Evolutionary conservation across 1,284 basidiomycete species (phyloP).

Genomic region (Rhodotorula sp.): DNA sequence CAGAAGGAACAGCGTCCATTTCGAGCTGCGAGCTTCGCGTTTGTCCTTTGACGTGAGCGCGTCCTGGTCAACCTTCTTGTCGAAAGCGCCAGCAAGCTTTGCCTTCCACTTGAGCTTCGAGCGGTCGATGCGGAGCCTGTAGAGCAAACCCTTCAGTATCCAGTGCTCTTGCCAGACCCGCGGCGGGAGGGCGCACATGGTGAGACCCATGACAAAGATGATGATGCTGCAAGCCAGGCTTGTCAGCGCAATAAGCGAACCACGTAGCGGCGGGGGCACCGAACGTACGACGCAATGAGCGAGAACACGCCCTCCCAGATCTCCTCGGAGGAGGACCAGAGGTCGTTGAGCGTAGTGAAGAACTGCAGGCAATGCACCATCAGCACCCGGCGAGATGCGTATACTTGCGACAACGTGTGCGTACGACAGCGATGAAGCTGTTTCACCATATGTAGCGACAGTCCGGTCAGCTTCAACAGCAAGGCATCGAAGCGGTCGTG

Average conservation of each 20-base stretch:
- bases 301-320: slow-evolving; percentile 66
- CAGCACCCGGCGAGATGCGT: too few relatives aligned
- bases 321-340: slow-evolving; percentile 62
- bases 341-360: slow-evolving; percentile 58
- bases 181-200: slow-evolving; percentile 56
- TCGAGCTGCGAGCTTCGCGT: slow-evolving; percentile 48
- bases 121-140: slow-evolving; percentile 56
- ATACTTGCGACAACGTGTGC: slow-evolving; percentile 28
- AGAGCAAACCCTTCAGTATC: not conserved
- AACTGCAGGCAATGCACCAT: slow-evolving; percentile 46
- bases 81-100: slow-evolving; percentile 79
- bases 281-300: slow-evolving; percentile 62
- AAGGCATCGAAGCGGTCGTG: too few relatives aligned
- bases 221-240: slow-evolving; percentile 55
- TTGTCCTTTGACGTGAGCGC: slow-evolving; percentile 28
- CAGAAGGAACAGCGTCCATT: slow-evolving; percentile 82
- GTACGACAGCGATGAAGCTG: slow-evolving; percentile 55
- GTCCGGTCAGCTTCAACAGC: not conserved
- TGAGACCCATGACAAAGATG: slow-evolving; percentile 72
- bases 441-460: too few relatives aligned
- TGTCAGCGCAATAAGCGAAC: not conserved
- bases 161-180: slow-evolving; percentile 57
- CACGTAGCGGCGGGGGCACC: not conserved
- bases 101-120: slow-evolving; percentile 86
- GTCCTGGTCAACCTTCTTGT: slow-evolving; percentile 52